Conservation (phyloP, 331 rosid genomes). For the Saraca asoca region DNA sequence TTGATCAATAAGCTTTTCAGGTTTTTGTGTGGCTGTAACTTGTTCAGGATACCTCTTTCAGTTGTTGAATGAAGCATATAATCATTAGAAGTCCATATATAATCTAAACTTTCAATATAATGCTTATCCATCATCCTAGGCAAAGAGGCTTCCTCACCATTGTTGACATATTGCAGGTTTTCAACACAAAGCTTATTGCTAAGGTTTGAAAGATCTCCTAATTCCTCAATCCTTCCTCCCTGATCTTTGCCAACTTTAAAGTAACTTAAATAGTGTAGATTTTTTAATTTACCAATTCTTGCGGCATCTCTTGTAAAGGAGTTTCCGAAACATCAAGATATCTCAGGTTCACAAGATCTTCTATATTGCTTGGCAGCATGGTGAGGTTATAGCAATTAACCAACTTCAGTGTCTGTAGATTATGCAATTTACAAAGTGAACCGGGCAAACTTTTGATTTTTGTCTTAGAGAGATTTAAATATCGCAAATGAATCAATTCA, state of each 20-base stretch:
- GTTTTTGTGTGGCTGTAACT: neutral
- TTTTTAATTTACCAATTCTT: neutral
- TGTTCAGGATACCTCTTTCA: neutral
- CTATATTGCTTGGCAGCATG: neutral
- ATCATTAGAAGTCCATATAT: neutral
- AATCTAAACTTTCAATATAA: neutral
- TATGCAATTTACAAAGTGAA: constrained; percentile 13
- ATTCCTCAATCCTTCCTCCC: neutral
- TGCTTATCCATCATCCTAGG: neutral
- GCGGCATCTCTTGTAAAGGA: neutral
- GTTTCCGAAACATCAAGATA: neutral
- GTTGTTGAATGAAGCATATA: neutral
- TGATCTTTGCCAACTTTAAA: neutral
- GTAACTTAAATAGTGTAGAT: neutral
- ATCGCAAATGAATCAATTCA: constrained; percentile 19
- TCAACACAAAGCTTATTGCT: accelerated
- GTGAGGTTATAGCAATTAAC: accelerated
- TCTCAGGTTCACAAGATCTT: neutral
- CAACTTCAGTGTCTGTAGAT: constrained; percentile 21
- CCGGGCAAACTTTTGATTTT: neutral
- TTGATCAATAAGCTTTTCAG: neutral
- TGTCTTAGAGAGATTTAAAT: neutral
- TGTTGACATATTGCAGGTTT: neutral
- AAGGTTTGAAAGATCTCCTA: neutral
- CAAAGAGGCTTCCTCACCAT: neutral